Conservation (phyloP, 1,284 basidiomycete genomes). For the Trichosporon faecale region DNA sequence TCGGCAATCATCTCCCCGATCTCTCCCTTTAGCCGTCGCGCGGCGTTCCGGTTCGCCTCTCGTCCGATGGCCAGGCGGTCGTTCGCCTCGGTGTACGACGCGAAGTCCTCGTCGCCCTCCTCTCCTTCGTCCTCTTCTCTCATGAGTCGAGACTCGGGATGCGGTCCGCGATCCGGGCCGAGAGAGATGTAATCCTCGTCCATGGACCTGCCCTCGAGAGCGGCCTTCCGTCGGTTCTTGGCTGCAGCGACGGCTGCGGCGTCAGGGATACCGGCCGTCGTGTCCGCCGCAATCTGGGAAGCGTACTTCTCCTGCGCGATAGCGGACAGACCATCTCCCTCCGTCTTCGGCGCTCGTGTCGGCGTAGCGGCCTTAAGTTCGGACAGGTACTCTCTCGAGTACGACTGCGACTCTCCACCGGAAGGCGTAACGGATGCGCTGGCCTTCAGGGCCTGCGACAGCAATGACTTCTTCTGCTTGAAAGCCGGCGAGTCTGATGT, state of each 20-base stretch:
- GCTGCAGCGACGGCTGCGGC: conserved; percentile 72
- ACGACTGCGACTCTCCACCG: conserved; percentile 46
- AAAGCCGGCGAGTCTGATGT: conserved; percentile 35
- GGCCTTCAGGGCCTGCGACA: conserved; percentile 48
- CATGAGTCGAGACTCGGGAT: conserved; percentile 80
- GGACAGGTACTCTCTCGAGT: conserved; percentile 72
- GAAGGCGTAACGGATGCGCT: conserved; percentile 22
- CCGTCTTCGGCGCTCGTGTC: conserved; percentile 55
- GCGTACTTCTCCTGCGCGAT: conserved; percentile 48
- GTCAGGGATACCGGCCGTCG: conserved; percentile 64
- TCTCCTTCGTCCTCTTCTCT: conserved; percentile 90
- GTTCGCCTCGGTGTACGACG: conserved; percentile 83
- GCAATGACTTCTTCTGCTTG: conserved; percentile 49
- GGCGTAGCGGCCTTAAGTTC: conserved; percentile 79
- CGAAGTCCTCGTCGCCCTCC: conserved; percentile 87
- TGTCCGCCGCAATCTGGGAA: conserved; percentile 46
- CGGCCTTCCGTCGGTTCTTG: conserved; percentile 70
- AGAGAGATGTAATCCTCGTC: conserved; percentile 82
- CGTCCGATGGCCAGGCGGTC: conserved; percentile 82
- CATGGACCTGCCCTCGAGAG: conserved; percentile 54
- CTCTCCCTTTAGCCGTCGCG: conserved; percentile 64
- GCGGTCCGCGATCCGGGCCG: conserved; percentile 56
- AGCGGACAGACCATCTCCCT: conserved; percentile 31
- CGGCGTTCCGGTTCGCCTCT: conserved; percentile 73
- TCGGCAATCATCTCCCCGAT: conserved; percentile 87